Base-by-base conservation (phyloP, 2,329 filamentous ascomycete genomes). In the Aspergillus felis region DNA sequence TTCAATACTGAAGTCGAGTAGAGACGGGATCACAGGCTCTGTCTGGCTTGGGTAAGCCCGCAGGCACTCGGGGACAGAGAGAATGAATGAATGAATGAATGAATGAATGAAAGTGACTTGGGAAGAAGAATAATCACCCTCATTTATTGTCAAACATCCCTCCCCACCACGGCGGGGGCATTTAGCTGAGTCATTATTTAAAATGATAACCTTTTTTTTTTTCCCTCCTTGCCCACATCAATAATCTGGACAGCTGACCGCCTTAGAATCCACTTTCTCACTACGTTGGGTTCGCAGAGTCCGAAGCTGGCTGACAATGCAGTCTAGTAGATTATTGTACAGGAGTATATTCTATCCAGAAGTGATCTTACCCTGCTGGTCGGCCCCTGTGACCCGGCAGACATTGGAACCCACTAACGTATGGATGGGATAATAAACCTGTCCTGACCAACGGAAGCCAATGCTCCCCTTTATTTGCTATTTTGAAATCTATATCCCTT, bases 181-280 rank as follows among this genome's bases (percentile, higher is more conserved):
- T 10, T 51, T 53, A 50, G 65, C 61, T 68, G 67, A 68, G 60
- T 69, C 67, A 69, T 61, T 53, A 10, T 29, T 29, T 35, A 24
- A 41, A 17, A 44, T 24, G 50, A 22, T 41, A 29, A 38, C 24
- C 10, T 29, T 29, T 29, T 29, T 28, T 38, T 48, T 51, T 50
- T 51, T 44, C 56, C 51, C 64, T 65, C 63, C 66, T 59, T 66
- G 63, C 58, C 27, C 38, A 32, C 32, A 54, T 47, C 14, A 17
- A 38, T 38, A 17, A 3, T 38, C 14, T 17, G 3, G 32, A 38
- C 14, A 38, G 32, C 32, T 22, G 41, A 44, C 41, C 41, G 41
- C 41, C 41, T 44, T 22, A 22, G 5, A 17, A 38, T 38, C 32
- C 14, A 17, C 32, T 17, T 35, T 35, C 14, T 35, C 12, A 17